Base-by-base conservation (phyloP, 805 yeast genomes). In the Metschnikowia drakensbergensis region DNA sequence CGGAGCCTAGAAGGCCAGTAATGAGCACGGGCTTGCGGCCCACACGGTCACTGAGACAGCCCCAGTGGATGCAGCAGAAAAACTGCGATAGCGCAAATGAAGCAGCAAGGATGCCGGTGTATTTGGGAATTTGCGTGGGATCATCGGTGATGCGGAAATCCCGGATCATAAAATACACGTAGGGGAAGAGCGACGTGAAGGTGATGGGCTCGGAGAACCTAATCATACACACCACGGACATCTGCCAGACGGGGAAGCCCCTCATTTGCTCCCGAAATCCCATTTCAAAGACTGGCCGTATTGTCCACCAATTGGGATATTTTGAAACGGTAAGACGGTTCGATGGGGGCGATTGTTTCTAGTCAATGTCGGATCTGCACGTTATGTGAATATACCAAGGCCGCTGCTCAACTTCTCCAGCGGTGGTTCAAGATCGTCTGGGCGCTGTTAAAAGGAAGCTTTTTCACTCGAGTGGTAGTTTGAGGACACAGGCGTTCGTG, bases 21-120 rank as follows among this genome's bases (percentile, higher is more conserved):
- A 65, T 47, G 17, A 66, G 51, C 17, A 66, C 62, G 22, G 53
- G 56, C 37, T 66, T 66, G 9, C 71, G 56, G 33, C 71, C 71
- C 28, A 65, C 49, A 9, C 61, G 54, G 47, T 66, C 68, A 17
- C 62, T 51, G 25, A 65, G 54, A 13, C 59, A 54, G 23, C 69
- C 69, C 69, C 71, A 66, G 35, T 59, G 61, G 26, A 58, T 55
- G 37, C 58, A 54, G 37, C 58, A 58, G n/a, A 58, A 37, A 26
- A 58, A 56, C 45, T 58, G 61, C 17, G 59, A 42, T 23, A 57
- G 37, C 3, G 60, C 60, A 47, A 57, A 57, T 13, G 59, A 47
- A 6, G 58, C 52, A 1, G 58, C 60, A 23, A 56, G 50, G 25
- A 53, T 52, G 8, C 61, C 60, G 8, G 60, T 51, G 46, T 53